phyloP scores from a whole-genome alignment of 1,139 yeast genomes.

The Wickerhamomyces sp. region DNA sequence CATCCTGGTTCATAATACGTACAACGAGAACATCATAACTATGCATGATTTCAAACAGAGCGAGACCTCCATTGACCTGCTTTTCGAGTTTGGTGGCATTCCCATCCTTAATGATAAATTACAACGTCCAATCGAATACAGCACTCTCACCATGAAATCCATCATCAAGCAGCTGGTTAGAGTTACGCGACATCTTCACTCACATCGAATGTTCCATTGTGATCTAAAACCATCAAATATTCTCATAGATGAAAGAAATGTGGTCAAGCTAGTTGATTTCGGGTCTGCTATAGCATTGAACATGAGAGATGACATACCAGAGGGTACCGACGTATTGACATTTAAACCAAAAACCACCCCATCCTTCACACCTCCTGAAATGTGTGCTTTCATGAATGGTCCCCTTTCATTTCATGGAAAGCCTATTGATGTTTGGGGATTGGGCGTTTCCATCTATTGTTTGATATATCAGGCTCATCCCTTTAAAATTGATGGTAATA shows the following conservation, averaged over 20 bases:
- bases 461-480: slow-evolving; percentile 6
- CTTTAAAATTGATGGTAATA: slow-evolving; percentile 1
- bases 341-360: slow-evolving; percentile 8
- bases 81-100: slow-evolving; percentile 7
- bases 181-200: slow-evolving; percentile 7
- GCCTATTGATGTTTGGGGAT: slow-evolving; percentile 11
- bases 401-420: neutral
- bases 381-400: neutral
- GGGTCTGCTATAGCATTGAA: slow-evolving; percentile 7
- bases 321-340: neutral
- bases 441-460: slow-evolving; percentile 8
- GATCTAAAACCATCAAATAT: slow-evolving; percentile 14
- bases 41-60: too few species aligned
- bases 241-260: neutral
- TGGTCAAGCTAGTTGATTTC: slow-evolving; percentile 11
- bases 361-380: slow-evolving; percentile 8
- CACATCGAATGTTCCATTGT: slow-evolving; percentile 7
- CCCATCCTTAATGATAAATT: neutral
- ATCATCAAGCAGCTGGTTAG: slow-evolving; percentile 21
- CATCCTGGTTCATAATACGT: neutral
- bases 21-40: neutral
- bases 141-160: neutral
- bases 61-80: slow-evolving; percentile 2
- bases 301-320: neutral
- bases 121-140: neutral